Conservation (phyloP, 768 basidiomycete species). For the Pleurotus djamor region DNA sequence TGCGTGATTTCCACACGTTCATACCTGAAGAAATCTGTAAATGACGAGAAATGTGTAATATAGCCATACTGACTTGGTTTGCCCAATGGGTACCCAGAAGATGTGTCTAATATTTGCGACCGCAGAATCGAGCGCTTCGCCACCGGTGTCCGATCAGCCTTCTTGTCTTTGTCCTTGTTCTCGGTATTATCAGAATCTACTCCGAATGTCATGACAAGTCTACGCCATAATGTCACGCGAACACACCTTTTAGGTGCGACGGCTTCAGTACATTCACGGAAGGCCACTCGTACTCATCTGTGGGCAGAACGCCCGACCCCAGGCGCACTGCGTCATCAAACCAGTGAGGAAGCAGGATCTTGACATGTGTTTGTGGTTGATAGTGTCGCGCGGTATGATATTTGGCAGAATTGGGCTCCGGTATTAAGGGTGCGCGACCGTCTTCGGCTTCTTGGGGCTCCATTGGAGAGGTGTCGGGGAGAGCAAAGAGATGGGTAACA, state of each 20-base stretch:
- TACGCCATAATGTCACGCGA: not conserved
- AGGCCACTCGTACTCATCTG: conserved; percentile 70
- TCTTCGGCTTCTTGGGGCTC: conserved; percentile 70
- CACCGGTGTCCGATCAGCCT: conserved; percentile 19
- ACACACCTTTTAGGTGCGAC: not conserved
- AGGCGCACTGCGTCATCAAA: conserved; percentile 78
- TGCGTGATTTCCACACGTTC: conserved; percentile 57
- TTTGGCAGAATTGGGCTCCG: conserved; percentile 43
- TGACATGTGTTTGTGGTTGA: conserved; percentile 55
- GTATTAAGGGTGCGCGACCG: conserved; percentile 60
- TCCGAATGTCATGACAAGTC: not conserved
- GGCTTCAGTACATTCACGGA: conserved; percentile 49
- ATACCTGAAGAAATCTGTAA: conserved; percentile 10
- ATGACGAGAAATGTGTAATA: too few species aligned
- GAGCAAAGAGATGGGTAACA: conserved; percentile 83
- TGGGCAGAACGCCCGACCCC: conserved; percentile 46
- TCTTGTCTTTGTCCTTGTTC: conserved; percentile 19
- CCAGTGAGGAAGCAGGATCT: conserved; percentile 87
- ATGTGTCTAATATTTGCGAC: conserved; percentile 21
- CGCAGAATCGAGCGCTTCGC: conserved; percentile 18
- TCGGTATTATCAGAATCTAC: not conserved
- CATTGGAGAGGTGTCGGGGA: conserved; percentile 41
- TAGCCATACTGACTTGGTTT: too few species aligned
- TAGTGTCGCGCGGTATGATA: conserved; percentile 56
- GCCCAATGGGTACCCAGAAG: conserved; percentile 4